phyloP scores from a whole-genome alignment of 2,329 filamentous ascomycete species.

The Orbilia javanica region DNA sequence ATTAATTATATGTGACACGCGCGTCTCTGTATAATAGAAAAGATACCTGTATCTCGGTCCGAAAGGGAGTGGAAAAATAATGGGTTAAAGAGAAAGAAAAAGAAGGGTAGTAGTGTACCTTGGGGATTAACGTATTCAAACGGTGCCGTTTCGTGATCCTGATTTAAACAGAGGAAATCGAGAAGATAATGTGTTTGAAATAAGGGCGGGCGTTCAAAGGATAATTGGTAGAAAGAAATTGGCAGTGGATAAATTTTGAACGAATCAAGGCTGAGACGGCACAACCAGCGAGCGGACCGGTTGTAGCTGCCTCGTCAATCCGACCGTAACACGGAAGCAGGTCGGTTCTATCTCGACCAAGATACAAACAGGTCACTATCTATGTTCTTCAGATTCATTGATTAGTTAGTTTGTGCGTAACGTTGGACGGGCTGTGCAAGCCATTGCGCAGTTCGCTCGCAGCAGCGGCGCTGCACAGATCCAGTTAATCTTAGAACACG shows the following conservation, averaged over 20 bases:
- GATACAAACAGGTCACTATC: background rate
- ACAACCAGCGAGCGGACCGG: constrained; percentile 25
- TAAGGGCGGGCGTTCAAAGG: constrained; percentile 2
- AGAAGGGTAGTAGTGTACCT: constrained; percentile 14
- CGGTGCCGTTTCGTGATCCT: constrained; percentile 15
- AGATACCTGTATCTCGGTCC: background rate
- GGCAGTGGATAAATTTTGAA: constrained; percentile 25
- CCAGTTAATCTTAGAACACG: constrained; percentile 9
- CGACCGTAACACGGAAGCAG: background rate
- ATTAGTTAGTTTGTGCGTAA: constrained; percentile 11
- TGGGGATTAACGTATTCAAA: constrained; percentile 29
- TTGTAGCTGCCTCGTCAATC: constrained; percentile 16
- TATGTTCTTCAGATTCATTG: background rate
- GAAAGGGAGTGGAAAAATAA: background rate
- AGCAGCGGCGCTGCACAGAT: background rate
- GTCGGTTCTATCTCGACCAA: background rate
- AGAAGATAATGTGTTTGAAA: constrained; percentile 12
- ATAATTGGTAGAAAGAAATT: constrained; percentile 19
- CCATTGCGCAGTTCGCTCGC: constrained; percentile 7
- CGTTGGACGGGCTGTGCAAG: constrained; percentile 29
- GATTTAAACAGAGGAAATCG: background rate
- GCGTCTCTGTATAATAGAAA: background rate
- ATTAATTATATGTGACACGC: background rate
- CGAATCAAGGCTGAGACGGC: constrained; percentile 21
- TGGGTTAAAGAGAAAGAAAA: background rate